phyloP scores from a whole-genome alignment of 306 rosid genomes.

The Begonia loranthoides region DNA sequence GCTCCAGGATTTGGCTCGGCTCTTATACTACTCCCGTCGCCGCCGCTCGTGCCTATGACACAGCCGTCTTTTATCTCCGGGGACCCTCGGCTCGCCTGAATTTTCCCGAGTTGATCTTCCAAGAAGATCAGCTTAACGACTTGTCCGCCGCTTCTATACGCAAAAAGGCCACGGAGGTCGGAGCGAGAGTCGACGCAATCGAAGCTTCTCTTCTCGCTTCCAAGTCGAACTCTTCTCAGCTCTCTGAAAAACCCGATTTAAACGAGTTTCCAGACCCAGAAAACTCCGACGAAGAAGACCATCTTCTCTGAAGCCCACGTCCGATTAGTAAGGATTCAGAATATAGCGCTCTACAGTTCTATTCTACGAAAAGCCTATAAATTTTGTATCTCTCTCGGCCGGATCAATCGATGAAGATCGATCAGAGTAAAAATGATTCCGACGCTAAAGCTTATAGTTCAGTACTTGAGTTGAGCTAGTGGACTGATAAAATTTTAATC shows the following conservation, averaged over 20 bases:
- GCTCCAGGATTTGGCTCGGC: conserved; percentile 68
- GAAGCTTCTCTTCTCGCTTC: conserved; percentile 29
- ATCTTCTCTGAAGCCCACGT: background rate
- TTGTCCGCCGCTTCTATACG: conserved; percentile 50
- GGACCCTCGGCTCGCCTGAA: conserved; percentile 62
- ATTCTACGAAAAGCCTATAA: no score
- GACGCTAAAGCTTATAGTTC: no score
- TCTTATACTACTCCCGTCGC: conserved; percentile 54
- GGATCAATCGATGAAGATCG: no score
- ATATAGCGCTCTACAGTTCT: background rate
- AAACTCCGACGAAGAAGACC: conserved; percentile 30
- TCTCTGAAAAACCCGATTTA: conserved; percentile 31
- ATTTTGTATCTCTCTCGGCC: no score
- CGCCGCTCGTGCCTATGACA: conserved; percentile 78
- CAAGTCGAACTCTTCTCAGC: background rate
- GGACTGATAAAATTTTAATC: no score
- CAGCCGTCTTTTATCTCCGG: conserved; percentile 47
- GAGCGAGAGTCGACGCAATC: conserved; percentile 60
- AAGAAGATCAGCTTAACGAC: conserved; percentile 17
- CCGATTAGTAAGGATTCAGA: background rate
- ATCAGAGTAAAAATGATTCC: no score
- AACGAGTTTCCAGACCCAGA: conserved; percentile 73
- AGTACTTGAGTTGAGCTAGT: no score
- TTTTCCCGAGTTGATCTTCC: conserved; percentile 43
- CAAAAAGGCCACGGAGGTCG: conserved; percentile 50